Base-by-base conservation (phyloP, 2,329 filamentous ascomycete species). In the Paraphaeosphaeria sporulosa region DNA sequence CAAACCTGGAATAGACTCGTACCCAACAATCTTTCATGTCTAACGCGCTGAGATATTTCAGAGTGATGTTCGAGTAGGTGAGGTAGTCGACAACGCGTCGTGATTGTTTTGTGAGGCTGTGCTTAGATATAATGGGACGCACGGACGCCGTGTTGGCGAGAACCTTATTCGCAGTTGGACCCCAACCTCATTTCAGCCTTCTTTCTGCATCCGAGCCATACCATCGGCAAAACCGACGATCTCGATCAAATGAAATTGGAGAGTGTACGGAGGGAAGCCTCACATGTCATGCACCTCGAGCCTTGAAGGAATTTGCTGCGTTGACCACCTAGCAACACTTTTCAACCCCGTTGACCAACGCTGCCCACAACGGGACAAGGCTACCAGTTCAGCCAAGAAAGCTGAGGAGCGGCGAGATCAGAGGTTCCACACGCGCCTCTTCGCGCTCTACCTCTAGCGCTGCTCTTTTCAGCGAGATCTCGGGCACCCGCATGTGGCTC, bases 161-260 rank as follows among this genome's bases (percentile, higher is more conserved):
- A 32, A 48, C 46, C 25, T 32, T n/a, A n/a, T 27, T 27, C 17
- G 8, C 6, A 30, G 6, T 8, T 32, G 15, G 46, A 5, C 46
- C 46, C 46, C 46, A 48, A 48, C 46, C 46, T 48, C 46, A 48
- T 48, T 48, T 48, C 46, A 48, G 46, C 46, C 46, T 48, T 48
- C 23, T 48, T 48, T 32, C 15, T 32, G 27, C 1, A 40, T 40
- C 3, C 13, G 7, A n/a, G 6, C 38, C 15, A 6, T 1, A 15
- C 38, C 15, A 40, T 40, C 38, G 38, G 38, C 38, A 40, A n/a
- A 40, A 17, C 38, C 38, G 17, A 40, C 17, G 7, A n/a, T 4
- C 7, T n/a, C 9, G 38, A 40, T 40, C 15, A 40, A n/a, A 40
- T 9, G n/a, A n/a, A 8, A 40, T 9, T n/a, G 38, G 17, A n/a